Base-by-base conservation (phyloP, 1,284 basidiomycete species). In the Somion occarium region DNA sequence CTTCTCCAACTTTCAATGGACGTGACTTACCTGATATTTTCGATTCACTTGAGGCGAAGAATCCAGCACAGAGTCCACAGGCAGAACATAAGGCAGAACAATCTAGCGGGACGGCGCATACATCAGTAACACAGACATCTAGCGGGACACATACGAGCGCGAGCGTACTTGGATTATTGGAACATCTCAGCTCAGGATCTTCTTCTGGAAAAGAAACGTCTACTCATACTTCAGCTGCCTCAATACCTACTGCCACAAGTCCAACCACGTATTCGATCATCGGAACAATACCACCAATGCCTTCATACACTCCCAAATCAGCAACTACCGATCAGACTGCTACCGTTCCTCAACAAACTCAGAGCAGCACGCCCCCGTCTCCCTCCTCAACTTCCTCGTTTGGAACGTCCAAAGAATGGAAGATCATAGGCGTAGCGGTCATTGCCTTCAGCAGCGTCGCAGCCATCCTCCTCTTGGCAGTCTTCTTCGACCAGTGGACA, bases 401-500 rank as follows among this genome's bases (percentile, higher is more conserved):
- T 15, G 44, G 50, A 19, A 46, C 44, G 39, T 53, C 55, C 15
- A 45, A 62, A 34, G 65, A 79, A 60, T 87, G 84, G 85, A 82
- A 83, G 64, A 73, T 84, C 50, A 73, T 85, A 50, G 83, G 83
- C 22, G 76, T 88, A 53, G 74, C 75, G 4, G 73, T 85, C 52
- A 76, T 85, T 55, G 72, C 74, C 19, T 73, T 88, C 57, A 79
- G 73, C 46, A 71, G 77, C 25, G 69, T 86, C 49, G 79, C 73
- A 23, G 71, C 69, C 2, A 66, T 76, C 48, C 73, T 83, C 56
- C 69, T 85, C 48, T 67, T 73, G 9, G 67, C 79, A 48, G 73
- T 82, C 39, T 86, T 82, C 66, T 86, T 83, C 65, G 83, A 88
- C 64, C 73, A 78, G 23, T 81, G 82, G 74, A 80, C 74, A 73